Conservation (phyloP, 805 yeast species). For the Diddensiella caesifluorescens region DNA sequence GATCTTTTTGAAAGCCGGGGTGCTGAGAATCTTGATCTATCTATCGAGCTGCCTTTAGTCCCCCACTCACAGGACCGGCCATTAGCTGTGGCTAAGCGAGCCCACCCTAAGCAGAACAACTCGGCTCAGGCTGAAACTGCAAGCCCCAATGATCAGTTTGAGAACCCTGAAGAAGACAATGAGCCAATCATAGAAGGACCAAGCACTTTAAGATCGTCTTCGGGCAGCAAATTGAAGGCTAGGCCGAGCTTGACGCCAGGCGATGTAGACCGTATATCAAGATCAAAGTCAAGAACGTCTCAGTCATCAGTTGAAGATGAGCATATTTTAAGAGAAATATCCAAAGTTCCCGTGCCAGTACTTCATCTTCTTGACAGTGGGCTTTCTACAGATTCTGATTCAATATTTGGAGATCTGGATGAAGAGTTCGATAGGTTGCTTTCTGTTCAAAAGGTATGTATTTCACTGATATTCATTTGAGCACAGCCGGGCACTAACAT, state of each 20-base stretch:
- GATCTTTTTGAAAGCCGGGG: conserved; percentile 10
- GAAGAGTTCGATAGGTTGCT: conserved; percentile 24
- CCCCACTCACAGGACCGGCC: background rate
- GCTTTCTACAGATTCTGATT: conserved; percentile 12
- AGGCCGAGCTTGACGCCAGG: conserved; percentile 22
- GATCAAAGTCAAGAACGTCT: conserved; percentile 8
- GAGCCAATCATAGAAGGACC: background rate
- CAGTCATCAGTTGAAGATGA: conserved; percentile 7
- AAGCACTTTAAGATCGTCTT: conserved; percentile 20
- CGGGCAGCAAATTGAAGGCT: conserved; percentile 17
- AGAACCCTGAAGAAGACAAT: conserved; percentile 4
- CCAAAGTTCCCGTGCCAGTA: conserved; percentile 16
- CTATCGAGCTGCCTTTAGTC: background rate
- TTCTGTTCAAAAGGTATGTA: conserved; percentile 19
- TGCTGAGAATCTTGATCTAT: background rate
- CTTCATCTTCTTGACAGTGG: conserved; percentile 17
- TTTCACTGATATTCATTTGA: background rate
- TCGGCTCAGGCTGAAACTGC: background rate
- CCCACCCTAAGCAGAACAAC: background rate
- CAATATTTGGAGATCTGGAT: conserved; percentile 23
- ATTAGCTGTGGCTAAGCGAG: background rate
- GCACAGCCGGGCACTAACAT: conserved; percentile 2
- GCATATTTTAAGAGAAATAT: conserved; percentile 15
- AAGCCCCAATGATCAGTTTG: background rate
- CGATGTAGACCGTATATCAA: conserved; percentile 16